Conservation (phyloP, 2,329 filamentous ascomycete genomes). For the Ophiostoma angusticollis region DNA sequence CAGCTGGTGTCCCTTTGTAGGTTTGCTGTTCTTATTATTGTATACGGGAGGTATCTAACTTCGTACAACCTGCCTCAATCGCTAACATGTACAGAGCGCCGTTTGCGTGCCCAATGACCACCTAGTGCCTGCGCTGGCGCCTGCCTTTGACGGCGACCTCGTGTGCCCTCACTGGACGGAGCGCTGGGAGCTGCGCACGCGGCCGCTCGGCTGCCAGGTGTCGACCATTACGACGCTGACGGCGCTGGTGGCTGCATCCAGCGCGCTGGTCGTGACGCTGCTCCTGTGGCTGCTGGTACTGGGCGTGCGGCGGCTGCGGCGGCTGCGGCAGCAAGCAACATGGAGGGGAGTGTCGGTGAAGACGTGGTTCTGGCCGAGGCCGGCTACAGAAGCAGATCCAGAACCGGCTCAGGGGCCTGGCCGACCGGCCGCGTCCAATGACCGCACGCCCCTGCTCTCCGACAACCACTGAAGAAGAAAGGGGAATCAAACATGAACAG, state of each 20-base stretch:
- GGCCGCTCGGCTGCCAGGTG: conserved; percentile 27
- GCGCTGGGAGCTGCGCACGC: conserved; percentile 29
- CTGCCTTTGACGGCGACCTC: conserved; percentile 31
- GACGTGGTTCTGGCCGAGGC: too few species aligned
- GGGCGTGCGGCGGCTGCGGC: conserved; percentile 8
- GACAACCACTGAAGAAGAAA: neutral
- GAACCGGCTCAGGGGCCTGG: neutral
- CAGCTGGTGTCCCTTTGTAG: conserved; percentile 42
- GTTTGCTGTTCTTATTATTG: conserved; percentile 12
- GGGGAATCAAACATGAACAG: neutral
- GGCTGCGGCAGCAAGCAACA: neutral
- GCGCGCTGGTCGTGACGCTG: conserved; percentile 19
- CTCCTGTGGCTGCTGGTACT: conserved; percentile 15
- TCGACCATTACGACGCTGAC: conserved; percentile 29
- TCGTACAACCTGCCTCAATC: neutral
- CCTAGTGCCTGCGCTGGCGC: conserved; percentile 33
- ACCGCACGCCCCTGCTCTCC: neutral
- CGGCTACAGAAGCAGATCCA: neutral
- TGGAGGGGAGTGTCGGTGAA: too few species aligned
- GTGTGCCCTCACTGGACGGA: conserved; percentile 40
- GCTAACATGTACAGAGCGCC: conserved; percentile 28
- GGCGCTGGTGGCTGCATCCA: conserved; percentile 22
- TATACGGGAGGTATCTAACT: neutral
- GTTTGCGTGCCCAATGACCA: conserved; percentile 41
- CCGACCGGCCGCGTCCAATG: neutral